Base-by-base conservation (phyloP, 306 rosid species). In the Lathyrus aphaca region DNA sequence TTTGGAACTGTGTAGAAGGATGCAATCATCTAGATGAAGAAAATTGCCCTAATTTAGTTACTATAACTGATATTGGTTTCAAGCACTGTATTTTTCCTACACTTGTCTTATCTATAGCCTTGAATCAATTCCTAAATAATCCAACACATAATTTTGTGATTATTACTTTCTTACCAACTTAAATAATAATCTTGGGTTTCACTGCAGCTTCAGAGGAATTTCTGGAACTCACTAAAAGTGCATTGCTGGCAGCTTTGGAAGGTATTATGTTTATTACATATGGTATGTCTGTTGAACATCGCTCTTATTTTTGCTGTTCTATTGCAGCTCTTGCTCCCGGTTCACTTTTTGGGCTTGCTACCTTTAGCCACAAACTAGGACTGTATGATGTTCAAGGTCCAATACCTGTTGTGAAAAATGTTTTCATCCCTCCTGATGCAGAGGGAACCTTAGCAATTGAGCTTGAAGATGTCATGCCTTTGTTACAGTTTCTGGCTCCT, bases 391-490 rank as follows among this genome's bases (percentile, higher is more conserved):
- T 94, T 81, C 98, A 94, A 71, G 98, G 98, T 63, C 98, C 98
- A 53, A 85, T 90, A 69, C 94, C 96, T 55, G 82, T 88, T 54
- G 91, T 94, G 13, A 94, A 94, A 82, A 90, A 94, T 77, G 87
- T 94, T 60, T 86, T 90, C 79, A 85, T 94, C 76, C 90, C 98
- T 67, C 91, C 95, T 3, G 97, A 93, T 55, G 58, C 82, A 14
- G 98, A 88, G 76, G 94, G 86, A 45, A 71, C 90, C 76, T 77
- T 90, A 42, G 81, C 96, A 54, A 38, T 87, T 78, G 95, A 83
- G 75, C 97, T 94, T 77, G 97, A 84, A 71, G 98, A 94, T 88
- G 96, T 87, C 84, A 94, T 90, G 98, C 97, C 98, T 77, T 75
- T 90, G 83, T 78, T 87, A 77, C 97, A 94, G 81, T 90, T 94